Conservation (phyloP, 768 basidiomycete species). For the Boletus subcaerulescens region DNA sequence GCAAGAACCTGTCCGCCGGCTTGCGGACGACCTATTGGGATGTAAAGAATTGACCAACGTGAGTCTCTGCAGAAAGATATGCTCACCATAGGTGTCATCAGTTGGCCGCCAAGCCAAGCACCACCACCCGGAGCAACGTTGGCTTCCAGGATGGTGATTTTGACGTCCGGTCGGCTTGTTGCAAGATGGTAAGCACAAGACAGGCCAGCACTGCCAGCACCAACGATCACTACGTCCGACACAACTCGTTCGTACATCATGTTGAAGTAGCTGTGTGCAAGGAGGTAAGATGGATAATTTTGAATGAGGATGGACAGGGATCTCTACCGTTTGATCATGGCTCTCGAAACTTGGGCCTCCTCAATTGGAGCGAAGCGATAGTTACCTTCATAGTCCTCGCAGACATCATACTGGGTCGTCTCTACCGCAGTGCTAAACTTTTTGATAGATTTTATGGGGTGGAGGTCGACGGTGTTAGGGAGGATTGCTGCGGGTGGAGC, state of each 20-base stretch:
- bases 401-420: conserved; percentile 17
- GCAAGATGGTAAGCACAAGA: conserved; percentile 75
- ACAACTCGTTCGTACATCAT: conserved; percentile 72
- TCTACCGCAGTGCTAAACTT: conserved; percentile 15
- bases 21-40: conserved; percentile 63
- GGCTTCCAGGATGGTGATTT: conserved; percentile 66
- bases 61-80: not conserved
- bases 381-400: conserved; percentile 50
- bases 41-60: not conserved
- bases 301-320: not conserved
- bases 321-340: conserved; percentile 66
- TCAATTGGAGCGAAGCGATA: conserved; percentile 72
- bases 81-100: conserved; percentile 75
- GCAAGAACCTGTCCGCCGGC: conserved; percentile 70
- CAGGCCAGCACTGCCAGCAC: conserved; percentile 67
- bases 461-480: conserved; percentile 19
- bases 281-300: not conserved
- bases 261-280: conserved; percentile 58
- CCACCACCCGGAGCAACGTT: conserved; percentile 78
- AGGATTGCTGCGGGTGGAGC: conserved; percentile 37
- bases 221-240: conserved; percentile 76
- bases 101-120: conserved; percentile 75
- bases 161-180: conserved; percentile 63
- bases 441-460: conserved; percentile 21
- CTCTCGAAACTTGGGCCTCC: conserved; percentile 72